Base-by-base conservation (phyloP, 805 yeast genomes). In the Suhomyces vadensis region DNA sequence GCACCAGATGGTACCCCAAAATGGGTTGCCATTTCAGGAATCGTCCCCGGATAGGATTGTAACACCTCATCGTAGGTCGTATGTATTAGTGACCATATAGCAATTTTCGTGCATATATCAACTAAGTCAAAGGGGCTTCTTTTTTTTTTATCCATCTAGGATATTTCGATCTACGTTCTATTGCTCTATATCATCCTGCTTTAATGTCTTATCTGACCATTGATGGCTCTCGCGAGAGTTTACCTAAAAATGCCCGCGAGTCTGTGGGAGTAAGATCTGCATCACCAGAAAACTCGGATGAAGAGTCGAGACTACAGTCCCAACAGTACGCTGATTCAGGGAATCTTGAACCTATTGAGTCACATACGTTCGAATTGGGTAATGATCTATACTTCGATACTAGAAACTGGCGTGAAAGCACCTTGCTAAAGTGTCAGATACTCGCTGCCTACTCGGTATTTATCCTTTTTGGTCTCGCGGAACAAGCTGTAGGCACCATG, bases 401-500 rank as follows among this genome's bases (percentile, higher is more conserved):
- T 2, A 53, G 47, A n/a, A 68, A 76, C 51, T 64, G 74, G 55
- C 60, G 69, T 17, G 37, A 57, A 8, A 73, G 77, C 26, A 22
- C 25, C 3, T 57, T 61, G 26, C 58, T 81, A 9, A 67, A 67
- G 43, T n/a, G 56, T 4, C 85, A 81, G 56, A 63, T 81, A 19
- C 1, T 63, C 0, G 57, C 73, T 0, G 58, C 71, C 1, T 75
- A 65, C 46, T 31, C 62, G 19, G 56, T 69, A 1, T 75, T 81
- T 52, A 55, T 71, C 1, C 54, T 79, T 1, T 60, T 78, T 46
- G 89, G 89, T 0, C 55, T 82, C 22, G 69, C 74, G 5, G 88
- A 83, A 51, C 85, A 82, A 56, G 69, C 84, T 0, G 58, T 81
- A 13, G 88, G 88, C 0, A 73, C 86, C 0, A 55, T 82, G 31